Evolutionary conservation across 83 land plant species (phyloP).

Genomic region (Diphasiastrum complanatum): DNA sequence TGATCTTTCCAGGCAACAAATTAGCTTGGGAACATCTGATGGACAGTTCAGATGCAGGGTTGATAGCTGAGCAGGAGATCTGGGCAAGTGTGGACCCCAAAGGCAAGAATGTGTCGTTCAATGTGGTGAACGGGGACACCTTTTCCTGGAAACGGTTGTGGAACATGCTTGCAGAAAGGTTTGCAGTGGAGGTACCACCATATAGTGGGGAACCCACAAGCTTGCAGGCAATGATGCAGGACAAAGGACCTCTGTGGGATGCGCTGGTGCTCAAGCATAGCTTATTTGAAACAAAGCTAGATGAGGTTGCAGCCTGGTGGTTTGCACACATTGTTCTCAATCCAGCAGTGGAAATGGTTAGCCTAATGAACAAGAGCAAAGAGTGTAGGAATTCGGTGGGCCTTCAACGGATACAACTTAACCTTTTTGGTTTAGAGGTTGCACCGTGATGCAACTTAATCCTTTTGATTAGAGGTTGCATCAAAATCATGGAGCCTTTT

Average conservation of each 20-base stretch:
- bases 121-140: neutral
- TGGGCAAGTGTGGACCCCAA: neutral
- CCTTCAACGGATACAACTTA: too few species aligned
- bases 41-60: neutral
- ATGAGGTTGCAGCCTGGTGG: neutral
- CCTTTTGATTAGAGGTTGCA: too few species aligned
- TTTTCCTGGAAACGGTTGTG: neutral
- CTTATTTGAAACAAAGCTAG: neutral
- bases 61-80: slow-evolving; percentile 4
- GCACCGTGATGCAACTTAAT: too few species aligned
- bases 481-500: too few species aligned
- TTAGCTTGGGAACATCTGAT: neutral
- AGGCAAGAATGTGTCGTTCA: neutral
- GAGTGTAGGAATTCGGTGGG: too few species aligned
- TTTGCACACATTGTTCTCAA: too few species aligned
- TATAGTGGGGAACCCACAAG: neutral
- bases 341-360: too few species aligned
- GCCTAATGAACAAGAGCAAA: too few species aligned
- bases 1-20: neutral
- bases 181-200: slow-evolving; percentile 1
- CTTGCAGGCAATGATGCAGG: neutral
- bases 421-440: too few species aligned
- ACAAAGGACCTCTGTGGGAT: slow-evolving; percentile 5
- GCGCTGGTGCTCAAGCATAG: neutral
- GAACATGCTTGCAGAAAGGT: neutral